A percentile compares a stretch with the other conserved stretches of the same genome.
phyloP scores from a whole-genome alignment of 305 asterid species.

The Rubia occidens region DNA sequence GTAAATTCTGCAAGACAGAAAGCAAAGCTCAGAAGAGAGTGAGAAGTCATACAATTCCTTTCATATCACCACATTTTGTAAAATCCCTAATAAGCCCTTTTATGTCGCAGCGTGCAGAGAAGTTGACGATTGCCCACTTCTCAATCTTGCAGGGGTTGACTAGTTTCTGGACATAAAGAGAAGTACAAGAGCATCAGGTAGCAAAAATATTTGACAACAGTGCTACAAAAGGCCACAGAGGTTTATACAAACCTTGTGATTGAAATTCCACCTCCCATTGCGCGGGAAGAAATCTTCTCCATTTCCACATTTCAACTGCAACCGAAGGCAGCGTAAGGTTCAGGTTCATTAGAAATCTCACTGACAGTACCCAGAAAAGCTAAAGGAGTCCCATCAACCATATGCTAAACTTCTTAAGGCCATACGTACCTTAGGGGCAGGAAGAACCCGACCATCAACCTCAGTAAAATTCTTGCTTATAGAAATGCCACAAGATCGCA shows the following conservation, averaged over 20 bases:
- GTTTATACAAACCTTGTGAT: constrained; percentile 37
- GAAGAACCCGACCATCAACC: constrained; percentile 71
- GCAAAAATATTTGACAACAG: not conserved
- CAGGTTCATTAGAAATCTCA: not conserved
- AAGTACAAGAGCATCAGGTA: not conserved
- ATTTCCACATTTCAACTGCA: constrained; percentile 54
- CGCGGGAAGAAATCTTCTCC: constrained; percentile 45
- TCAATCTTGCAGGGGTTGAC: constrained; percentile 43
- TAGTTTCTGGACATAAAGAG: constrained; percentile 36
- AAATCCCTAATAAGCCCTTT: constrained; percentile 33
- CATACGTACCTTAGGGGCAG: constrained; percentile 46
- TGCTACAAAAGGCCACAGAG: not conserved
- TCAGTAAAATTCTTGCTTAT: constrained; percentile 47
- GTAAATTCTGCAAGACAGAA: not conserved
- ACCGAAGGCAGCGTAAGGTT: constrained; percentile 3
- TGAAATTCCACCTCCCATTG: constrained; percentile 57
- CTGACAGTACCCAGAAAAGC: not conserved
- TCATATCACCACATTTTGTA: constrained; percentile 37
- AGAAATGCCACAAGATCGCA: constrained; percentile 57
- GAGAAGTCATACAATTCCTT: constrained; percentile 54
- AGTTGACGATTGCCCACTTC: constrained; percentile 61
- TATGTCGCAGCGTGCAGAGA: constrained; percentile 47
- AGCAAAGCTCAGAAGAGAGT: not conserved
- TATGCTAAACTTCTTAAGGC: not conserved
- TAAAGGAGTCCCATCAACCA: not conserved